A percentile compares a stretch with the other conserved stretches of the same genome.
Conservation (phyloP, 148 eudicot genomes). For the Chenopodium formosanum region DNA sequence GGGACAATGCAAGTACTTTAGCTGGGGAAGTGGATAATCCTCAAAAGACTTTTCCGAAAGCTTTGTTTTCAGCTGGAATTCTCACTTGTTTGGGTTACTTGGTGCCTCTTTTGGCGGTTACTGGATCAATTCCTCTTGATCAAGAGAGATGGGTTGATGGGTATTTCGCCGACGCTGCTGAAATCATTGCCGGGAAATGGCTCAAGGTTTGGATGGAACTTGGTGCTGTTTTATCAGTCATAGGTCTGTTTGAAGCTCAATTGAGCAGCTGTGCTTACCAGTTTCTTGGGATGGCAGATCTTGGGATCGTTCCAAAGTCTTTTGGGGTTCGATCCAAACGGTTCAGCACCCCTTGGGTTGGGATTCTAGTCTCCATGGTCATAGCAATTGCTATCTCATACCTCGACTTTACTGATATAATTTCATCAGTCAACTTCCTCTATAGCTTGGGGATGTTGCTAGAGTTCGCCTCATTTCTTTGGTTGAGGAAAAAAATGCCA, state of each 20-base stretch:
- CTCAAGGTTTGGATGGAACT: slow-evolving; percentile 40
- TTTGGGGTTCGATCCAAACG: slow-evolving; percentile 35
- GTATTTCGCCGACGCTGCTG: slow-evolving; percentile 37
- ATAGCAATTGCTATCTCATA: slow-evolving; percentile 38
- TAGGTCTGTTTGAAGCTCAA: slow-evolving; percentile 44
- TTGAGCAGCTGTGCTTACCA: slow-evolving; percentile 45
- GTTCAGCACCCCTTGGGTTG: slow-evolving; percentile 45
- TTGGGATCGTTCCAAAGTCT: slow-evolving; percentile 34
- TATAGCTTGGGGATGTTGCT: slow-evolving; percentile 44
- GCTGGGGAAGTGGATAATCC: slow-evolving; percentile 46
- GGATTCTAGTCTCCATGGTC: slow-evolving; percentile 33
- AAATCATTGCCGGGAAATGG: slow-evolving; percentile 36
- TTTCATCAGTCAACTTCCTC: slow-evolving; percentile 41
- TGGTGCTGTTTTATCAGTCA: slow-evolving; percentile 31
- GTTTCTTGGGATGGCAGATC: slow-evolving; percentile 41
- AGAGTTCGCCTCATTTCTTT: slow-evolving; percentile 45
- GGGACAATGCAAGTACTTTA: slow-evolving; percentile 44
- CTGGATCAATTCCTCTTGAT: slow-evolving; percentile 34
- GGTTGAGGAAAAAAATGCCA: slow-evolving; percentile 42
- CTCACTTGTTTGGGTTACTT: slow-evolving; percentile 43
- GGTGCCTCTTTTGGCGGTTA: slow-evolving; percentile 39
- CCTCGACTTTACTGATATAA: slow-evolving; percentile 38
- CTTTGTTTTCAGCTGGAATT: slow-evolving; percentile 38
- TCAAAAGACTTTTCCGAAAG: slow-evolving; percentile 38
- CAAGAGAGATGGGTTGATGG: slow-evolving; percentile 40